phyloP scores from a whole-genome alignment of 805 yeast genomes.

The Lachancea kluyveri region DNA sequence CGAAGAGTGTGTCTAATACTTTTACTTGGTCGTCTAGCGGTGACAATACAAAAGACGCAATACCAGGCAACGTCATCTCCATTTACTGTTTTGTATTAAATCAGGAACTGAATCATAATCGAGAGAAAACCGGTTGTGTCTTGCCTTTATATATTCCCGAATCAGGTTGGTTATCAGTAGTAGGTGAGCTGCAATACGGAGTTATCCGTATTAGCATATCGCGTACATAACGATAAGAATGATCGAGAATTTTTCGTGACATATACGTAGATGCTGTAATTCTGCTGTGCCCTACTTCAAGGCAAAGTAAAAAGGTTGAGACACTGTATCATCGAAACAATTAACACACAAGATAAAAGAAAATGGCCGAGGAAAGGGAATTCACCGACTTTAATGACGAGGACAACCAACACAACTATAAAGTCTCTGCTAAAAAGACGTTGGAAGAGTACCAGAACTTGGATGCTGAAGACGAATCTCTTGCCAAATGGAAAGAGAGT shows the following conservation, averaged over 20 bases:
- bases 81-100: neutral
- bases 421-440: constrained; percentile 55
- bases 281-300: too few relatives aligned
- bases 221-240: too few relatives aligned
- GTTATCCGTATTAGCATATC: too few relatives aligned
- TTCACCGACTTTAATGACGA: constrained; percentile 28
- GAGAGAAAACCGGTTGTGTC: neutral
- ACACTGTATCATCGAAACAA: too few relatives aligned
- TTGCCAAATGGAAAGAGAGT: constrained; percentile 88
- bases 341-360: too few relatives aligned
- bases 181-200: neutral
- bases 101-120: neutral
- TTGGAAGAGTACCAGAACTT: constrained; percentile 74
- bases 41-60: constrained; percentile 5
- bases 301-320: too few relatives aligned
- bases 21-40: constrained; percentile 8
- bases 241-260: too few relatives aligned
- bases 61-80: constrained; percentile 4
- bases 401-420: constrained; percentile 22
- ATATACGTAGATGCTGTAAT: too few relatives aligned
- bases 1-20: constrained; percentile 16
- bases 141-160: too few relatives aligned
- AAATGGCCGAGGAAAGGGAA: constrained; percentile 33
- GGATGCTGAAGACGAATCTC: constrained; percentile 86
- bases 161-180: too few relatives aligned